Evolutionary conservation across 129 eudicot genomes (phyloP).

Genomic region (Escallonia herrerae): DNA sequence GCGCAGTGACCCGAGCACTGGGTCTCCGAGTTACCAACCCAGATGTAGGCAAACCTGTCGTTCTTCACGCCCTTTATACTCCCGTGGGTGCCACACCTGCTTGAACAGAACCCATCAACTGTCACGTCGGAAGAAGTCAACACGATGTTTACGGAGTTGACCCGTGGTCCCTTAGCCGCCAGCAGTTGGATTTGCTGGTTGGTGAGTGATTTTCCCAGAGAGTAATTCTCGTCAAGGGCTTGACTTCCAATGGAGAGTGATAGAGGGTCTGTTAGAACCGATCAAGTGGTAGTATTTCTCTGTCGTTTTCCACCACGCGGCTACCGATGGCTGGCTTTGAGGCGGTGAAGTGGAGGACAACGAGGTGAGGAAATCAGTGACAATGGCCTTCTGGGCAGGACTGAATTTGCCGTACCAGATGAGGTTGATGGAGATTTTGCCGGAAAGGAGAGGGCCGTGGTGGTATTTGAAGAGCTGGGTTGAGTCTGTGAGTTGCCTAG

Average conservation of each 20-base stretch:
- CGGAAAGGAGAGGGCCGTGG: slow-evolving; percentile 20
- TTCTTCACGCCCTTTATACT: neutral
- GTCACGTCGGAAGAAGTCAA: slow-evolving; percentile 21
- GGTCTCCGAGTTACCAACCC: slow-evolving; percentile 29
- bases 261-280: slow-evolving; percentile 1
- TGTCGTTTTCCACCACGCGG: slow-evolving; percentile 23
- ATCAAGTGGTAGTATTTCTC: slow-evolving; percentile 20
- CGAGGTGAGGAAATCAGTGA: slow-evolving; percentile 24
- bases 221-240: slow-evolving; percentile 10
- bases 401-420: slow-evolving; percentile 26
- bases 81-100: slow-evolving; percentile 21
- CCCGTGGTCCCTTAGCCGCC: slow-evolving; percentile 11
- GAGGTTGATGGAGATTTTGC: slow-evolving; percentile 15
- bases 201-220: slow-evolving; percentile 20
- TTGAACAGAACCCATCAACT: slow-evolving; percentile 19
- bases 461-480: slow-evolving; percentile 9
- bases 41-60: slow-evolving; percentile 17
- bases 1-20: slow-evolving; percentile 23
- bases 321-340: slow-evolving; percentile 17
- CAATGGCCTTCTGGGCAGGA: slow-evolving; percentile 17
- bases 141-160: slow-evolving; percentile 15
- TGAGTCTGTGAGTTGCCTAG: neutral
- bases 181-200: slow-evolving; percentile 4
- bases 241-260: slow-evolving; percentile 1
- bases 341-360: slow-evolving; percentile 6